phyloP scores from a whole-genome alignment of 352 stramenopile genomes.

The Phytophthora podocarpi region DNA sequence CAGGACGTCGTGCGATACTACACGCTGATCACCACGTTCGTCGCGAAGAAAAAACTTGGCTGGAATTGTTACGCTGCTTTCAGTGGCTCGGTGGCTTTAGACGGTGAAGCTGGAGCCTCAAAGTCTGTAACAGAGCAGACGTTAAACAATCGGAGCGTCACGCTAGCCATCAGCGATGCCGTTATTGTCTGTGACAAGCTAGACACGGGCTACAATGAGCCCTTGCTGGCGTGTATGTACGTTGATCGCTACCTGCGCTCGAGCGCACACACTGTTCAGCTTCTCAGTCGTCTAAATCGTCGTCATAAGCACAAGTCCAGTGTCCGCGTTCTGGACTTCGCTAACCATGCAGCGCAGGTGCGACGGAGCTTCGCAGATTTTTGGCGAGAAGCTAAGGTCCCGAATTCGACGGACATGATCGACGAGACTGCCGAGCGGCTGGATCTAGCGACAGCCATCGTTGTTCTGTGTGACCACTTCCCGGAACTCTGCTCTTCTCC shows the following conservation, averaged over 20 bases:
- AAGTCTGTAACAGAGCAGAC: slow-evolving; percentile 64
- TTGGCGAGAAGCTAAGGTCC: slow-evolving; percentile 44
- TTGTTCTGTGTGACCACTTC: slow-evolving; percentile 53
- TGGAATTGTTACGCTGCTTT: slow-evolving; percentile 80
- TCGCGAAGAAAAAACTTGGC: slow-evolving; percentile 52
- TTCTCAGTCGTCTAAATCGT: slow-evolving; percentile 84
- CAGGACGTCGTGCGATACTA: slow-evolving; percentile 84
- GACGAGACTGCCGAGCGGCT: slow-evolving; percentile 37
- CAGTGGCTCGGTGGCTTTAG: slow-evolving; percentile 50
- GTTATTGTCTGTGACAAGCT: slow-evolving; percentile 89
- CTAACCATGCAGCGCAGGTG: slow-evolving; percentile 76
- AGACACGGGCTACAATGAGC: slow-evolving; percentile 87
- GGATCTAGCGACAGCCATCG: slow-evolving; percentile 40
- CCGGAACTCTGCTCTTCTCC: slow-evolving; percentile 31
- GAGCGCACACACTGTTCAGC: slow-evolving; percentile 72
- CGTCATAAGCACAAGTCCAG: slow-evolving; percentile 55
- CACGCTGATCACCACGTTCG: slow-evolving; percentile 61
- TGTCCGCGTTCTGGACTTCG: slow-evolving; percentile 70
- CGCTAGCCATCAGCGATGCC: slow-evolving; percentile 64
- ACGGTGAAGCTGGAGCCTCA: slow-evolving; percentile 14
- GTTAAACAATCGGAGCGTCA: slow-evolving; percentile 58
- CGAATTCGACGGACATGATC: slow-evolving; percentile 21
- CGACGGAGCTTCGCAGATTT: slow-evolving; percentile 57
- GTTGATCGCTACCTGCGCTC: slow-evolving; percentile 79
- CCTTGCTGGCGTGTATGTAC: slow-evolving; percentile 76